These are phyloP conservation scores for Pseudotulostoma volvatum DNA, from an alignment of 495 filamentous ascomycete genomes.

Conservation along the genomic window DNA sequence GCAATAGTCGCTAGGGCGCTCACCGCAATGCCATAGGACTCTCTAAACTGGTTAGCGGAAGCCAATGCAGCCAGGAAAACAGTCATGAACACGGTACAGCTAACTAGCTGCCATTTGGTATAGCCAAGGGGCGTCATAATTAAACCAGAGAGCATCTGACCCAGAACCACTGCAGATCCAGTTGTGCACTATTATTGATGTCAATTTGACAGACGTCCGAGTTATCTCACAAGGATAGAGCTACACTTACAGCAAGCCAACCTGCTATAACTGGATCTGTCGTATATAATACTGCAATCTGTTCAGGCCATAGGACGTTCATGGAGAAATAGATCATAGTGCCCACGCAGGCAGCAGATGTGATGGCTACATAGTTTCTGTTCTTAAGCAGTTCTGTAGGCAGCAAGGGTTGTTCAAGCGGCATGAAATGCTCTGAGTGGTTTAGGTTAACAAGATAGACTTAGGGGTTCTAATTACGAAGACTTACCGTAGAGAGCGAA, in stretches of 20 bases:
- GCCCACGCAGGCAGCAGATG: conserved; percentile 19
- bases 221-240: conserved; percentile 2
- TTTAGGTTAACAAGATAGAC: too few relatives aligned
- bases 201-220: not conserved
- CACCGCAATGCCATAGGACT: conserved; percentile 11
- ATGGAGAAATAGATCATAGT: conserved; percentile 24
- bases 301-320: conserved; percentile 22
- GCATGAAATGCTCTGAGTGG: conserved; percentile 13
- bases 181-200: conserved; percentile 9
- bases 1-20: too few relatives aligned
- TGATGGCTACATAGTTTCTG: conserved; percentile 24
- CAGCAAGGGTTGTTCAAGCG: conserved; percentile 20
- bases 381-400: conserved; percentile 31
- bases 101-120: conserved; percentile 13
- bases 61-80: conserved; percentile 15
- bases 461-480: too few relatives aligned
- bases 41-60: conserved; percentile 14
- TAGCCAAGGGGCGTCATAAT: conserved; percentile 18
- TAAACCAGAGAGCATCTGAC: conserved; percentile 13
- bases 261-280: conserved; percentile 18
- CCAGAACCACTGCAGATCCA: conserved; percentile 12
- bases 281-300: conserved; percentile 13
- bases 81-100: conserved; percentile 9
- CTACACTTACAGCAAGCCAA: conserved; percentile 19
- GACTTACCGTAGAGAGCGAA: conserved; percentile 26